These are phyloP conservation scores for Trichoderma pleuroti DNA, from an alignment of 2,329 filamentous ascomycete species.

Conservation along the genomic window DNA sequence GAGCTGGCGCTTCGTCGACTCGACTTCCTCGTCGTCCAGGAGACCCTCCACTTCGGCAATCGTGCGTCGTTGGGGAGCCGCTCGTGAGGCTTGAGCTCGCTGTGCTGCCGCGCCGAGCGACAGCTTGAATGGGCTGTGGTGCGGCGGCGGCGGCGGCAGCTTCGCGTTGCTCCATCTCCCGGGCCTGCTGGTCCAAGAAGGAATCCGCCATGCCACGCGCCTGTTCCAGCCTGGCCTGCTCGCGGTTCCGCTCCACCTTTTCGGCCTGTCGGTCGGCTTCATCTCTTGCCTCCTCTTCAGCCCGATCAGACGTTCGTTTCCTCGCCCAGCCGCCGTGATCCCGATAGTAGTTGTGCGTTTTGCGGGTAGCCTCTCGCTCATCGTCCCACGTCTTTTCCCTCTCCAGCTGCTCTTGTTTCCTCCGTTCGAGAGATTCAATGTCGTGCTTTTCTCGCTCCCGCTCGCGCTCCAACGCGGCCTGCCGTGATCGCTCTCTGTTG, in stretches of 20 bases:
- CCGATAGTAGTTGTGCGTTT: slow-evolving; percentile 77
- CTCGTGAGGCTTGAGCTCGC: slow-evolving; percentile 57
- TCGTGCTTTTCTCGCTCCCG: slow-evolving; percentile 76
- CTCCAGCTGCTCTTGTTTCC: slow-evolving; percentile 66
- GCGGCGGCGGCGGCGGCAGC: slow-evolving; percentile 41
- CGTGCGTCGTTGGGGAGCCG: slow-evolving; percentile 64
- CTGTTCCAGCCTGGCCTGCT: slow-evolving; percentile 69
- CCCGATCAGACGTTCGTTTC: slow-evolving; percentile 70
- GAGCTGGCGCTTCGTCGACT: slow-evolving; percentile 67
- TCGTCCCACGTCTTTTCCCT: slow-evolving; percentile 76
- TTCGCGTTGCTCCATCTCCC: slow-evolving; percentile 61
- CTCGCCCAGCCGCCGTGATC: slow-evolving; percentile 83
- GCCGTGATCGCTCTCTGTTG: slow-evolving; percentile 79
- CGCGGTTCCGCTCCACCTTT: slow-evolving; percentile 66
- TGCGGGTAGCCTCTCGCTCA: slow-evolving; percentile 71
- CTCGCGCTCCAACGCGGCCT: slow-evolving; percentile 82
- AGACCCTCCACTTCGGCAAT: slow-evolving; percentile 92
- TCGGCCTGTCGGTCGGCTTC: slow-evolving; percentile 79
- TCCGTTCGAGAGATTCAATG: slow-evolving; percentile 59
- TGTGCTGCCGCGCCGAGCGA: slow-evolving; percentile 87
- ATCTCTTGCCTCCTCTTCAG: slow-evolving; percentile 71
- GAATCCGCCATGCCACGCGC: slow-evolving; percentile 83
- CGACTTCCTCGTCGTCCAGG: slow-evolving; percentile 89
- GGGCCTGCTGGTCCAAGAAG: slow-evolving; percentile 80
- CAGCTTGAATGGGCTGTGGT: slow-evolving; percentile 83